Conservation (phyloP, 305 asterid species). For the Fraxinus sp. region DNA sequence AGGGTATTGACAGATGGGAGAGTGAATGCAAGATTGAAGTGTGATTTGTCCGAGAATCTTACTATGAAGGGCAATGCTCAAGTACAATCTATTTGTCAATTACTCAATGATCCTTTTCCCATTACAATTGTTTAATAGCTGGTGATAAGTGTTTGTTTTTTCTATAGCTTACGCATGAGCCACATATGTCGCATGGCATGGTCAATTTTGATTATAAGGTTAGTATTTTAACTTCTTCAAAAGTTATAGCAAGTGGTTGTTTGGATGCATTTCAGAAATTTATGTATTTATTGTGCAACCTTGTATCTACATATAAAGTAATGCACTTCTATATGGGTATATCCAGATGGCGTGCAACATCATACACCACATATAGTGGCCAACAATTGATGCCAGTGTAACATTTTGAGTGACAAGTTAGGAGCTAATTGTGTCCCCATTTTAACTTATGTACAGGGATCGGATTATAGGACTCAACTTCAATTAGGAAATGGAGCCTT, state of each 20-base stretch:
- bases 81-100: slow-evolving; percentile 40
- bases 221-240: slow-evolving; percentile 19
- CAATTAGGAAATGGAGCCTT: slow-evolving; percentile 85
- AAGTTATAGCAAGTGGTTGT: neutral
- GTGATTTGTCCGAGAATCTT: slow-evolving; percentile 83
- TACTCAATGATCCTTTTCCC: slow-evolving; percentile 4
- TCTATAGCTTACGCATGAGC: slow-evolving; percentile 77
- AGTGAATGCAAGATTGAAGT: slow-evolving; percentile 84
- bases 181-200: slow-evolving; percentile 93
- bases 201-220: slow-evolving; percentile 93
- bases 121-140: neutral
- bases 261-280: slow-evolving; percentile 5
- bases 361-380: neutral
- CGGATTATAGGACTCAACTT: slow-evolving; percentile 74
- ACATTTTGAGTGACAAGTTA: slow-evolving; percentile 7
- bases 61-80: slow-evolving; percentile 80
- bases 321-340: slow-evolving; percentile 4
- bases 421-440: slow-evolving; percentile 17
- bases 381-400: slow-evolving; percentile 11
- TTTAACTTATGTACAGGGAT: slow-evolving; percentile 40
- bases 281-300: slow-evolving; percentile 3
- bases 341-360: neutral
- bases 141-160: slow-evolving; percentile 10
- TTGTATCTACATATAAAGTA: neutral
- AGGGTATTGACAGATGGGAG: slow-evolving; percentile 91